These are phyloP conservation scores for Leishmania aethiopica DNA, from an alignment of 208 protist genomes.

Conservation along the genomic window DNA sequence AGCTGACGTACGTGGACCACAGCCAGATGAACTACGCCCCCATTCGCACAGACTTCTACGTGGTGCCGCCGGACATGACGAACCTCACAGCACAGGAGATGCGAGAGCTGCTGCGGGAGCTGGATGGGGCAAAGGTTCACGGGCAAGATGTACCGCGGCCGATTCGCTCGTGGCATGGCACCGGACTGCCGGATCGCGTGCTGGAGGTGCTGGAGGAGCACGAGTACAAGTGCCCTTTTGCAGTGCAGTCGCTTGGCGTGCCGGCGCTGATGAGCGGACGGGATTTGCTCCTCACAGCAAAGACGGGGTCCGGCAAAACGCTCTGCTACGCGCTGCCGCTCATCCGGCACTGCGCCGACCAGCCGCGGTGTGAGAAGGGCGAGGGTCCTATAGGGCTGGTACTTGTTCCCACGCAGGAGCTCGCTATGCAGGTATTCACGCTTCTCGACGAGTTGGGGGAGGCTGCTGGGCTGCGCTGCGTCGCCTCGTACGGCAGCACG, in stretches of 20 bases:
- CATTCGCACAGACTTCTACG: constrained; percentile 87
- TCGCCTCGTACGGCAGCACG: constrained; percentile 80
- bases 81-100: constrained; percentile 62
- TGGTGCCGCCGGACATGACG: constrained; percentile 73
- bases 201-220: constrained; percentile 52
- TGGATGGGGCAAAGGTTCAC: constrained; percentile 83
- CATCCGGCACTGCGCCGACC: constrained; percentile 87
- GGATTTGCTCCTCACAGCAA: constrained; percentile 90
- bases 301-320: constrained; percentile 96
- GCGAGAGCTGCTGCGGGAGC: constrained; percentile 57
- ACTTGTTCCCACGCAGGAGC: constrained; percentile 94
- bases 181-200: constrained; percentile 79
- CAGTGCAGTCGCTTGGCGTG: constrained; percentile 83
- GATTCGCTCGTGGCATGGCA: constrained; percentile 79
- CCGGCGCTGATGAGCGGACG: constrained; percentile 88
- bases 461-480: constrained; percentile 48
- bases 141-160: constrained; percentile 55
- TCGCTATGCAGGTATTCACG: constrained; percentile 88
- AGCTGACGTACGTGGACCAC: constrained; percentile 81
- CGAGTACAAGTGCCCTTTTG: constrained; percentile 78
- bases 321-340: constrained; percentile 92
- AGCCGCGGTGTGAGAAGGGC: constrained; percentile 67
- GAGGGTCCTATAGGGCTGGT: constrained; percentile 92
- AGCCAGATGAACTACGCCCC: constrained; percentile 51
- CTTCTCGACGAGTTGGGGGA: constrained; percentile 76